Evolutionary conservation across 495 filamentous ascomycete genomes (phyloP).

Genomic region (Neurospora sp.): DNA sequence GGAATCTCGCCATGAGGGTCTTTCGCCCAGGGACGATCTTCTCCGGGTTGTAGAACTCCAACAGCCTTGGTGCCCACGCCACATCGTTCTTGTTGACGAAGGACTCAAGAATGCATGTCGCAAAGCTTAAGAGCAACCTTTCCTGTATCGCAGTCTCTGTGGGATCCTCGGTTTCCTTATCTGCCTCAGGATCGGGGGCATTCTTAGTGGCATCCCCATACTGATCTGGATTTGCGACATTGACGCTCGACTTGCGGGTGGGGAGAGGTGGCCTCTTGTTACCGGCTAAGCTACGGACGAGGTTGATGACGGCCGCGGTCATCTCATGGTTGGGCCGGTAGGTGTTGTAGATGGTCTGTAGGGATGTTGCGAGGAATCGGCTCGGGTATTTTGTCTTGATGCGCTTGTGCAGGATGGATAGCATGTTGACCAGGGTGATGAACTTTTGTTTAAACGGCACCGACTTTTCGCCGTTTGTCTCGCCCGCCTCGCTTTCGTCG

Average conservation of each 20-base stretch:
- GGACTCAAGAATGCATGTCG: slow-evolving; percentile 74
- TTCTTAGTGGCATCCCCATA: slow-evolving; percentile 35
- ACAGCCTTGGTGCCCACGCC: slow-evolving; percentile 68
- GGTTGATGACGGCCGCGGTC: slow-evolving; percentile 63
- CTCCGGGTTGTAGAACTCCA: slow-evolving; percentile 59
- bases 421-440: slow-evolving; percentile 66
- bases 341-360: slow-evolving; percentile 63
- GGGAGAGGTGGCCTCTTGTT: slow-evolving; percentile 66
- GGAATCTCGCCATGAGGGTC: slow-evolving; percentile 53
- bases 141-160: slow-evolving; percentile 52
- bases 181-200: slow-evolving; percentile 77
- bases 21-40: slow-evolving; percentile 43
- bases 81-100: slow-evolving; percentile 58
- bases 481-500: slow-evolving; percentile 15
- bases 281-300: slow-evolving; percentile 64
- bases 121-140: slow-evolving; percentile 72
- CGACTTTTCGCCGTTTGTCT: slow-evolving; percentile 4
- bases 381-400: slow-evolving; percentile 88
- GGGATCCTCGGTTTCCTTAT: slow-evolving; percentile 42
- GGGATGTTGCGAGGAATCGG: slow-evolving; percentile 82
- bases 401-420: slow-evolving; percentile 74
- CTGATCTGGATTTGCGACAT: slow-evolving; percentile 37
- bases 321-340: slow-evolving; percentile 56
- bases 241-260: slow-evolving; percentile 53
- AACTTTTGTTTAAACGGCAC: slow-evolving; percentile 45